phyloP scores from a whole-genome alignment of 441 rosid species.

The Biscutella laevigata region DNA sequence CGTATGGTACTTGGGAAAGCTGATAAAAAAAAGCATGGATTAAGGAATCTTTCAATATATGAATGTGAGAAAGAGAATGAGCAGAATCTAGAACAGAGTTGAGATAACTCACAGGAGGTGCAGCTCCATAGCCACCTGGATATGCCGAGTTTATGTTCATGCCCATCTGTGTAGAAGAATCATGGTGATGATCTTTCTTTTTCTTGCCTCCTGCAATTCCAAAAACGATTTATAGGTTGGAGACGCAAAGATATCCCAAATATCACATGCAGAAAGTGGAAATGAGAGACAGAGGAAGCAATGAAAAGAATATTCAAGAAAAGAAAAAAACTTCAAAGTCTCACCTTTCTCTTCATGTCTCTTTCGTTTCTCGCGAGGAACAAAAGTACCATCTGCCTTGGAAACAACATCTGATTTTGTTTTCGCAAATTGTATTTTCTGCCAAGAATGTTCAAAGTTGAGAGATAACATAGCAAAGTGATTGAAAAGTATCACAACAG shows the following conservation, averaged over 20 bases:
- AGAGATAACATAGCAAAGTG: neutral
- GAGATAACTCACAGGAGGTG: conserved; percentile 64
- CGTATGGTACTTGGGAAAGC: conserved; percentile 84
- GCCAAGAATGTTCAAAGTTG: neutral
- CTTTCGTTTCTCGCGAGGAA: conserved; percentile 86
- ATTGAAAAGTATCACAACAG: neutral
- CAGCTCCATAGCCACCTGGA: conserved; percentile 59
- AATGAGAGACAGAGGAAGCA: conserved; percentile 1
- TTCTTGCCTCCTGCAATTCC: conserved; percentile 52
- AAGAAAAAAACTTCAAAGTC: neutral
- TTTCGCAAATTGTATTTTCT: conserved; percentile 90
- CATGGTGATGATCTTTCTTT: conserved; percentile 68
- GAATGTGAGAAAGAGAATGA: neutral
- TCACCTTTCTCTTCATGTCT: conserved; percentile 85
- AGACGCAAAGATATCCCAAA: neutral
- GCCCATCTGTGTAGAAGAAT: conserved; percentile 53
- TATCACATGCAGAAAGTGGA: neutral
- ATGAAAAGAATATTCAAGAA: no score
- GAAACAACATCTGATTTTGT: conserved; percentile 84
- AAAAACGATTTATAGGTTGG: neutral
- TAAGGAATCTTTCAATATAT: no score
- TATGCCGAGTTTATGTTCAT: conserved; percentile 48
- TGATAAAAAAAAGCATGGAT: no score
- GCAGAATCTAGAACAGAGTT: conserved; percentile 2
- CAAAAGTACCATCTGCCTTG: conserved; percentile 94